Conservation (phyloP, 352 stramenopile genomes). For the Phytophthora tubulina region DNA sequence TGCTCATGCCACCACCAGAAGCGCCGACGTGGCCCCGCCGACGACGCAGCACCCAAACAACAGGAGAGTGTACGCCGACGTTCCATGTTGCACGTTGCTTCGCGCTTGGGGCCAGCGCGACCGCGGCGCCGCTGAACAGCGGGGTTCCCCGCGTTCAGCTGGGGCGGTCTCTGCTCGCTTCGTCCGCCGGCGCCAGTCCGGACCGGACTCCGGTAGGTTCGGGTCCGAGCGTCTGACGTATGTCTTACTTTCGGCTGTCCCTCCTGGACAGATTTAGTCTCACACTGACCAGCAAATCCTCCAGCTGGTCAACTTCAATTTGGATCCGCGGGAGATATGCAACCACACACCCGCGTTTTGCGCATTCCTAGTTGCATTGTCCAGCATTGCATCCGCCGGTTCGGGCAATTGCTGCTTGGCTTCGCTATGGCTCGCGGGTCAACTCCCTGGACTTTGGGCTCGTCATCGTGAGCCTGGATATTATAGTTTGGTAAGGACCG, state of each 20-base stretch:
- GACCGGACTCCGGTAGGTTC: neutral
- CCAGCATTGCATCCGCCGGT: neutral
- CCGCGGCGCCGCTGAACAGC: conserved; percentile 20
- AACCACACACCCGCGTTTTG: neutral
- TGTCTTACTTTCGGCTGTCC: conserved; percentile 37
- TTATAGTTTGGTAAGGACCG: conserved; percentile 12
- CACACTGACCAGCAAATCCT: conserved; percentile 25
- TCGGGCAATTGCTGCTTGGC: conserved; percentile 4
- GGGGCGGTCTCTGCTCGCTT: conserved; percentile 22
- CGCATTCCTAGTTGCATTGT: neutral
- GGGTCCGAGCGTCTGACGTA: conserved; percentile 15
- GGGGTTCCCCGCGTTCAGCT: conserved; percentile 19
- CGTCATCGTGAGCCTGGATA: conserved; percentile 4
- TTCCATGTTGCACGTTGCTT: conserved; percentile 42
- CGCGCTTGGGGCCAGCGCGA: conserved; percentile 19
- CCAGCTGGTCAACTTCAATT: conserved; percentile 36
- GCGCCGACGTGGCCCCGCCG: conserved; percentile 1
- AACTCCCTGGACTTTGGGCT: conserved; percentile 18
- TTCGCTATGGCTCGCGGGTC: conserved; percentile 1
- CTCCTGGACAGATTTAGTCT: conserved; percentile 28
- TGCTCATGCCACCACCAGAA: conserved; percentile 20
- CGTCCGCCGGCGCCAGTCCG: conserved; percentile 2
- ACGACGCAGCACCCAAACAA: conserved; percentile 11
- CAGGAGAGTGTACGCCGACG: neutral
- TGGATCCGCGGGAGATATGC: conserved; percentile 8